phyloP scores from a whole-genome alignment of 768 basidiomycete species.

The Suillus tomentosus region DNA sequence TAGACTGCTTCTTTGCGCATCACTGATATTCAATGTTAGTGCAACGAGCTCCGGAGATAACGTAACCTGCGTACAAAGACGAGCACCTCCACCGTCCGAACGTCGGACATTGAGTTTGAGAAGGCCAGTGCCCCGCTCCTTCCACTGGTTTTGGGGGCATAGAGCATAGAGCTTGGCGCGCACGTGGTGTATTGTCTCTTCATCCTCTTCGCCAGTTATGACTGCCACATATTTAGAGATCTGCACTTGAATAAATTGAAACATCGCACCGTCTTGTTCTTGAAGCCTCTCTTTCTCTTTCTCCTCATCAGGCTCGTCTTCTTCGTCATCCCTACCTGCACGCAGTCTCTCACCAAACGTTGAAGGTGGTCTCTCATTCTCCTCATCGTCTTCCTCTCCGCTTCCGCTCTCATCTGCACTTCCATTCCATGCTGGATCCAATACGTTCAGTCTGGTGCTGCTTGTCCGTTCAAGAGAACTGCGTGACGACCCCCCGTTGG shows the following conservation, averaged over 20 bases:
- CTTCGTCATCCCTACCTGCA: conserved; percentile 61
- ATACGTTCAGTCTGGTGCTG: conserved; percentile 23
- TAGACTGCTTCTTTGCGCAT: conserved; percentile 88
- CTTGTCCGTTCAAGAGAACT: conserved; percentile 47
- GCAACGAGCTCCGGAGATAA: not conserved
- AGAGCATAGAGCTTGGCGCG: conserved; percentile 75
- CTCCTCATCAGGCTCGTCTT: conserved; percentile 50
- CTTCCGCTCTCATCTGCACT: conserved; percentile 40
- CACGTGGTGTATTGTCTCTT: conserved; percentile 73
- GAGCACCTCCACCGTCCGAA: conserved; percentile 66
- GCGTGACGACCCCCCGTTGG: conserved; percentile 42
- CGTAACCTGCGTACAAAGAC: conserved; percentile 52
- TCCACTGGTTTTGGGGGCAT: conserved; percentile 63
- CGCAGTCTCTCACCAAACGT: conserved; percentile 69
- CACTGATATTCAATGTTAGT: conserved; percentile 44
- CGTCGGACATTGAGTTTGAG: conserved; percentile 68
- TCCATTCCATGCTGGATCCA: conserved; percentile 41
- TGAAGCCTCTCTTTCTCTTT: conserved; percentile 47
- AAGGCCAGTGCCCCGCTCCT: conserved; percentile 73
- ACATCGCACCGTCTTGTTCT: conserved; percentile 65
- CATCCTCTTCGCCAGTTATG: conserved; percentile 80
- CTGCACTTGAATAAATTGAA: not conserved
- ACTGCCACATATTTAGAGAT: conserved; percentile 40
- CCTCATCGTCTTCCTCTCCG: conserved; percentile 45
- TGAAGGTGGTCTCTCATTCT: conserved; percentile 35